Evolutionary conservation across 805 yeast genomes (phyloP).

Genomic region (Myxozyma monticola): DNA sequence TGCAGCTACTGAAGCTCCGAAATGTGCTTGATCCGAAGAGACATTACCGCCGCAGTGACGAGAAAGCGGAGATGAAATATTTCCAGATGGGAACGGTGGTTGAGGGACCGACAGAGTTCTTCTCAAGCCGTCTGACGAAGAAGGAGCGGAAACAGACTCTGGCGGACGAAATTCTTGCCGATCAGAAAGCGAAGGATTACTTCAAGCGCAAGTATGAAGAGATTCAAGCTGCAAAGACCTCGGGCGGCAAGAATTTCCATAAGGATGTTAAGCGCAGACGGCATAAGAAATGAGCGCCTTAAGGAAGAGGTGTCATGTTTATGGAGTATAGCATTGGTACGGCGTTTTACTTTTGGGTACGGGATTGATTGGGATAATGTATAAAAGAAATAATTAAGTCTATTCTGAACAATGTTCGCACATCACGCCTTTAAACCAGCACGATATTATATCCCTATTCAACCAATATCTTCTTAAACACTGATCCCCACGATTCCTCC

Average conservation of each 20-base stretch:
- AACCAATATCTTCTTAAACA: constrained; percentile 39
- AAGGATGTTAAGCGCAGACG: constrained; percentile 58
- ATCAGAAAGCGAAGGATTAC: constrained; percentile 65
- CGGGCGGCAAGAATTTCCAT: constrained; percentile 68
- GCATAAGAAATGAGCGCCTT: constrained; percentile 9
- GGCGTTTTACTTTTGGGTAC: neutral
- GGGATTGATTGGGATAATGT: neutral
- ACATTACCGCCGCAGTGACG: constrained; percentile 63
- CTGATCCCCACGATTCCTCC: constrained; percentile 41
- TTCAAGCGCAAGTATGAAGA: constrained; percentile 82
- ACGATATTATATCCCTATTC: constrained; percentile 9
- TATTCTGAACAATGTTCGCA: too few species aligned
- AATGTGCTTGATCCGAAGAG: constrained; percentile 93
- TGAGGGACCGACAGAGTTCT: constrained; percentile 79
- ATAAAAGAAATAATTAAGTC: neutral
- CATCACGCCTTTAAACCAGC: neutral
- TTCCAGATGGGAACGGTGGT: constrained; percentile 89
- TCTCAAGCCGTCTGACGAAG: constrained; percentile 61
- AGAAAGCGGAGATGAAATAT: constrained; percentile 61
- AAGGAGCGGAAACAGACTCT: constrained; percentile 75
- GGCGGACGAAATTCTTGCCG: constrained; percentile 79
- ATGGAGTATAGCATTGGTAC: neutral
- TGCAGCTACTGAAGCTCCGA: constrained; percentile 77
- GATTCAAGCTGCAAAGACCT: constrained; percentile 62
- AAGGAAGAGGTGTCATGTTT: neutral